Evolutionary conservation across 2,329 filamentous ascomycete species (phyloP), one percentile per base, ranked within the genome.

Genomic region (Leptoxyphium fumago): DNA sequence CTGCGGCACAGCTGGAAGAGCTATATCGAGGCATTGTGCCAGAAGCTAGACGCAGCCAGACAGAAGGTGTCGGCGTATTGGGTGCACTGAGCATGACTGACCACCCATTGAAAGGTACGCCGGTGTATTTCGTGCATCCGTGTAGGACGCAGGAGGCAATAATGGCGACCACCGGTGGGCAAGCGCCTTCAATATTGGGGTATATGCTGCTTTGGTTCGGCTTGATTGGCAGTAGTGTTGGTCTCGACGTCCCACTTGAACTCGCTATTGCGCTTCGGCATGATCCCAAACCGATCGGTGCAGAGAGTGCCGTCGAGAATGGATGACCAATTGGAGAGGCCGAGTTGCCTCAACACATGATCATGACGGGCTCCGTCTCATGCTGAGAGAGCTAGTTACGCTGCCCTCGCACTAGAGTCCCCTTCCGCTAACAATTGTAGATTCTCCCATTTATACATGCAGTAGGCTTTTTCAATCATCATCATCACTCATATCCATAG

Each of bases 141-240:
- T 96, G 91, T 65, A 77, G 84, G 60, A 84, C 91, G 8, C 83
- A 82, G 45, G 82, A 89, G 51, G 83, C 84, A 43, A 83, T 96
- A 74, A 69, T 70, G 52, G 69, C 58, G 68, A 71, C 60, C 64
- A 56, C 61, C 11, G 54, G 55, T 41, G 53, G 39, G 4, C 43
- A 52, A 45, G 49, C 55, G n/a, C 50, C 68, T 39, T 63, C 54
- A 14, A 62, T 69, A 5, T 61, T 79, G 55, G 71, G 80, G 54
- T 96, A 96, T 67, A 71, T 96, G 57, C 75, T 86, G 65, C 67
- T 86, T 44, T 96, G 89, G 88, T 71, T 95, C 49, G 88, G 88
- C n/a, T 67, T 94, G 46, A 77, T 94, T 39, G 89, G 88, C 46
- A 77, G 77, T 42, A 80, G 78, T 52, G 82, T 94, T 36, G 84